phyloP scores from a whole-genome alignment of 2,329 filamentous ascomycete species.

The Xylariaceae sp. region DNA sequence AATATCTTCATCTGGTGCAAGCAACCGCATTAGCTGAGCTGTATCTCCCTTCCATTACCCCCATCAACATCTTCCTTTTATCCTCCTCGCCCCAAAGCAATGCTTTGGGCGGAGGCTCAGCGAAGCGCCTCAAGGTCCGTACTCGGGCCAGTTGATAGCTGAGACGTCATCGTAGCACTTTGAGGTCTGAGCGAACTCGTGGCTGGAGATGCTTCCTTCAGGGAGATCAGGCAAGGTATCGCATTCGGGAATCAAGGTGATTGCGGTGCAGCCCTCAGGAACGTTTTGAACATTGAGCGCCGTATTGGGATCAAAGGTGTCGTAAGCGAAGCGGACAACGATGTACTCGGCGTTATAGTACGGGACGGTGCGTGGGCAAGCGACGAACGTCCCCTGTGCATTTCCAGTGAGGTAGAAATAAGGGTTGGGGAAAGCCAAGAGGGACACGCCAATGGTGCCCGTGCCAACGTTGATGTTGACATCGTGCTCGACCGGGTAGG shows the following conservation, averaged over 20 bases:
- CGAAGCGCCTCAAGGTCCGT: slow-evolving; percentile 32
- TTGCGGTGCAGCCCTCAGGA: slow-evolving; percentile 50
- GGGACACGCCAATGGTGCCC: slow-evolving; percentile 46
- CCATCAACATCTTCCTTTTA: too few species aligned
- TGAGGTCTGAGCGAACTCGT: slow-evolving; percentile 48
- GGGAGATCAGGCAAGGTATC: slow-evolving; percentile 46
- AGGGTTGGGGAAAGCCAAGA: slow-evolving; percentile 45
- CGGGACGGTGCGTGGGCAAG: slow-evolving; percentile 50
- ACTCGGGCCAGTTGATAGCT: slow-evolving; percentile 47
- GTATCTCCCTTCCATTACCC: too few species aligned
- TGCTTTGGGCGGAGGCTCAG: too few species aligned
- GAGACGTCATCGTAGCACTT: slow-evolving; percentile 51
- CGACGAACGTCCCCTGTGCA: slow-evolving; percentile 46
- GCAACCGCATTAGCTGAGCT: background rate
- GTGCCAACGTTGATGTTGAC: slow-evolving; percentile 46
- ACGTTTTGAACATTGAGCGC: slow-evolving; percentile 35
- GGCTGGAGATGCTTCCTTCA: slow-evolving; percentile 45
- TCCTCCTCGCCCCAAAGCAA: too few species aligned
- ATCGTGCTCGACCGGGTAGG: slow-evolving; percentile 35
- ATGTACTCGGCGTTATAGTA: slow-evolving; percentile 51
- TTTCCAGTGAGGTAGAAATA: slow-evolving; percentile 42
- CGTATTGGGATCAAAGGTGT: slow-evolving; percentile 18
- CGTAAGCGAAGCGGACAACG: slow-evolving; percentile 48
- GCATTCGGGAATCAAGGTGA: slow-evolving; percentile 54
- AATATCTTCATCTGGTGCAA: background rate